A percentile compares a stretch with the other conserved stretches of the same genome.
These are phyloP conservation scores for Kodamaea plutei DNA, from an alignment of 1,139 yeast species.

Conservation along the genomic window DNA sequence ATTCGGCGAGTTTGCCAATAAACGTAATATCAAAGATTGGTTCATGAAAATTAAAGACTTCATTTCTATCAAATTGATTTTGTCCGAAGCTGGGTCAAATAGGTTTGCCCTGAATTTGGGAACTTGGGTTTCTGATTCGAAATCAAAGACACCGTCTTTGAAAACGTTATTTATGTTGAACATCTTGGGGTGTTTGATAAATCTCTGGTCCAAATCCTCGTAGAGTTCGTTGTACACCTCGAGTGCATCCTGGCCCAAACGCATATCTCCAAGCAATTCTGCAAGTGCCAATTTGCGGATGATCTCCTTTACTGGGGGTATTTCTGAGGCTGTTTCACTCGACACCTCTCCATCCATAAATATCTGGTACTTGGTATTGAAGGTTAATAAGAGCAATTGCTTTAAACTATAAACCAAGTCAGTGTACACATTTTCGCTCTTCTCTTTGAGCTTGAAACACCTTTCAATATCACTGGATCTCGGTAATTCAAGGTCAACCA, in stretches of 20 bases:
- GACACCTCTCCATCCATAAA: conserved; percentile 29
- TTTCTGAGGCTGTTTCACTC: conserved; percentile 23
- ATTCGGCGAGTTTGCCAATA: conserved; percentile 25
- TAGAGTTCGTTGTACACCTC: conserved; percentile 40
- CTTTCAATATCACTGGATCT: conserved; percentile 20
- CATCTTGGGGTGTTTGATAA: conserved; percentile 17
- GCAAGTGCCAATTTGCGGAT: conserved; percentile 23
- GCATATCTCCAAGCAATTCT: conserved; percentile 41
- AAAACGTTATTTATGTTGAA: conserved; percentile 11
- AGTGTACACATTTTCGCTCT: conserved; percentile 48
- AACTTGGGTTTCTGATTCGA: conserved; percentile 17
- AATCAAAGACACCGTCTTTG: conserved; percentile 14
- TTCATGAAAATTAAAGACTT: conserved; percentile 26
- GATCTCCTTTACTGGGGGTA: conserved; percentile 12
- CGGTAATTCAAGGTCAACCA: conserved; percentile 2
- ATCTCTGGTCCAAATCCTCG: conserved; percentile 19
- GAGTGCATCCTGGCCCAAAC: conserved; percentile 56
- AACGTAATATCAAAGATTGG: conserved; percentile 25
- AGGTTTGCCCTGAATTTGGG: conserved; percentile 16
- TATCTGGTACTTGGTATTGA: conserved; percentile 44
- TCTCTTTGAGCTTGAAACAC: conserved; percentile 38
- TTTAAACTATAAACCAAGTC: conserved; percentile 46
- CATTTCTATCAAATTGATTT: conserved; percentile 24
- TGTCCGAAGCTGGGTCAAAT: conserved; percentile 9
- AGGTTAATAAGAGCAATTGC: conserved; percentile 51